Percentiles rank a stretch among this genome's conserved stretches.
phyloP scores from a whole-genome alignment of 495 filamentous ascomycete species.

The Cryomyces minteri region DNA sequence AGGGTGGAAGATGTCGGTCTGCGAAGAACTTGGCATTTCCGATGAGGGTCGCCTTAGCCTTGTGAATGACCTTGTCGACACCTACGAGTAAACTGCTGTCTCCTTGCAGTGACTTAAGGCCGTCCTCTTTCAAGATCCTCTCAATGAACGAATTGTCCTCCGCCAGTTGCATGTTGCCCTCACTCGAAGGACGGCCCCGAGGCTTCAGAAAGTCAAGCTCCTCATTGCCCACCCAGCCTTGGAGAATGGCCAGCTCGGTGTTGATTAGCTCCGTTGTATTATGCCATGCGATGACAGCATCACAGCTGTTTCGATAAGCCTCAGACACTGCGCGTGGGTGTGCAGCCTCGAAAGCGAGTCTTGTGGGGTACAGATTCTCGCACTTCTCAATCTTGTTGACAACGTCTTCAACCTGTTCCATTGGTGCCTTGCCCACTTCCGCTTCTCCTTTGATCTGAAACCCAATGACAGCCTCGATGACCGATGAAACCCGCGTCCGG shows the following conservation, averaged over 20 bases:
- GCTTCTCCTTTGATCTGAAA: constrained; percentile 90
- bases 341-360: constrained; percentile 46
- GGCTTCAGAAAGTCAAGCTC: constrained; percentile 75
- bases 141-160: constrained; percentile 90
- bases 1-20: constrained; percentile 83
- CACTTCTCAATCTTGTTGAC: constrained; percentile 76
- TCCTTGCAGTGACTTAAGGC: constrained; percentile 76
- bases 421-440: constrained; percentile 71
- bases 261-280: constrained; percentile 98
- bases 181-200: constrained; percentile 27
- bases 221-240: constrained; percentile 91
- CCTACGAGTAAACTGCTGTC: constrained; percentile 69
- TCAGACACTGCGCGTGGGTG: constrained; percentile 56
- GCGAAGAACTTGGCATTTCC: constrained; percentile 70
- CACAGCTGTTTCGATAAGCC: constrained; percentile 59
- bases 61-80: constrained; percentile 66
- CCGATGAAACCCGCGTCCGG: constrained; percentile 33
- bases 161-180: constrained; percentile 39
- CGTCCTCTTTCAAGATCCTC: constrained; percentile 95
- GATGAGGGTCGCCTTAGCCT: constrained; percentile 86
- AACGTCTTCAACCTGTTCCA: constrained; percentile 74
- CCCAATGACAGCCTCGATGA: constrained; percentile 70
- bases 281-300: constrained; percentile 84
- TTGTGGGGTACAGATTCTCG: constrained; percentile 68
- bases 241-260: constrained; percentile 74